Base-by-base conservation (phyloP, 2,329 filamentous ascomycete species). In the Venturia asperata region DNA sequence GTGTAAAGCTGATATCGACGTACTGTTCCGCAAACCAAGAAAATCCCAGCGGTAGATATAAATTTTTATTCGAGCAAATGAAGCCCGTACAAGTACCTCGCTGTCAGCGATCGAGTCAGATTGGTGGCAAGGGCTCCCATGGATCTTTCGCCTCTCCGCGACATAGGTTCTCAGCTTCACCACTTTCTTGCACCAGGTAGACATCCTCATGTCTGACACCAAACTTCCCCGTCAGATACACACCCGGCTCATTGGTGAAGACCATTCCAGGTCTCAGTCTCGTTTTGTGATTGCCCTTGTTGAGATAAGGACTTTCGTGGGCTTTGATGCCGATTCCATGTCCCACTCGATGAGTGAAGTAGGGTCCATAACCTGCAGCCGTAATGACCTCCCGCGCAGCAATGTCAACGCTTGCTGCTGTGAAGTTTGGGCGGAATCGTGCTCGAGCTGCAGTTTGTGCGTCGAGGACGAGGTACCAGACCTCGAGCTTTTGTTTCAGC, bases 241-340 rank as follows among this genome's bases (percentile, higher is more conserved):
- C 81, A 0, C 85, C 85, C 0, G 85, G 85, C 74, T 88, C 85
- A 11, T 82, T 81, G 0, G 85, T 87, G 67, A 87, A 87, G 0
- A 80, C 79, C 85, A 87, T 87, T 0, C 85, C 85, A 0, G 82
- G 75, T 58, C 77, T 75, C 5, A 87, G 74, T 0, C 75, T 69
- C 0, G 77, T 75, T 1, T 71, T 73, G 2, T 74, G 75, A 69
- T 87, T 87, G 66, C 83, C 85, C 69, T 86, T 84, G 71, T 87
- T 86, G 41, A 87, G 74, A 68, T 87, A 87, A 0, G 85, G 85
- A 39, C 82, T 84, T 70, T 87, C 85, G 68, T 87, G 85, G 0
- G 85, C 85, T 73, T 87, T 87, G 70, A 88, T 86, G 0, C 85
- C 85, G 61, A 88, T 86, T 1, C 85, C 82, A 69, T 88, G 85